Evolutionary conservation across 345 rosid species (phyloP).

Genomic region (Aquilaria yunnanensis): DNA sequence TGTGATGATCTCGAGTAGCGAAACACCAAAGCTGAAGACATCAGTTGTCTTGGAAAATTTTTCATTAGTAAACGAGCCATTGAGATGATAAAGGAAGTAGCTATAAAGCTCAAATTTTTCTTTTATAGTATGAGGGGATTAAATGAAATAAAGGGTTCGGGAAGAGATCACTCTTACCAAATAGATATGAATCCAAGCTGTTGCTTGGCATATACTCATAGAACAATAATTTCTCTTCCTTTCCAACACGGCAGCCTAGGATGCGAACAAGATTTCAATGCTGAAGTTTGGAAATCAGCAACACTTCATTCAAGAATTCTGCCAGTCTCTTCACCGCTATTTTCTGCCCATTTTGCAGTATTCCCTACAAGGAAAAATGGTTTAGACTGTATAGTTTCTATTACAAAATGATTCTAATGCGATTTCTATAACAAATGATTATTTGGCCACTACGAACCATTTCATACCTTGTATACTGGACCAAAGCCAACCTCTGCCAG

Average conservation of each 20-base stretch:
- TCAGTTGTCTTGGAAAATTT: slow-evolving; percentile 36
- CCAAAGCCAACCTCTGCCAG: slow-evolving; percentile 26
- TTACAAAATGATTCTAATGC: no score
- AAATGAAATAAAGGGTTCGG: slow-evolving; percentile 1
- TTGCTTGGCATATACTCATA: slow-evolving; percentile 46
- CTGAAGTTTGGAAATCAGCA: slow-evolving; percentile 53
- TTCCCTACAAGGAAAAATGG: slow-evolving; percentile 34
- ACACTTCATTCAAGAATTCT: slow-evolving; percentile 55
- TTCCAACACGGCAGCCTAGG: slow-evolving; percentile 49
- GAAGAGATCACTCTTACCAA: slow-evolving; percentile 20
- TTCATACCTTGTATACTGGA: slow-evolving; percentile 17
- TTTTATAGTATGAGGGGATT: background rate
- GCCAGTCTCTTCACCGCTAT: slow-evolving; percentile 55
- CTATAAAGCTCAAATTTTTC: background rate
- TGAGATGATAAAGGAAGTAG: background rate
- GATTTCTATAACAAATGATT: no score
- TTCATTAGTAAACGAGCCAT: background rate
- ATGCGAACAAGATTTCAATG: slow-evolving; percentile 60
- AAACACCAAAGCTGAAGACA: slow-evolving; percentile 37
- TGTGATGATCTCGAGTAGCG: slow-evolving; percentile 35
- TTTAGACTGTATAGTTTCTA: background rate
- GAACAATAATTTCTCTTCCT: slow-evolving; percentile 47
- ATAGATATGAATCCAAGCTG: slow-evolving; percentile 35
- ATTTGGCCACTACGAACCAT: no score
- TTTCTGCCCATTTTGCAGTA: slow-evolving; percentile 28